Evolutionary conservation across 352 stramenopile species (phyloP).

Genomic region (Pythium grandisporangium): DNA sequence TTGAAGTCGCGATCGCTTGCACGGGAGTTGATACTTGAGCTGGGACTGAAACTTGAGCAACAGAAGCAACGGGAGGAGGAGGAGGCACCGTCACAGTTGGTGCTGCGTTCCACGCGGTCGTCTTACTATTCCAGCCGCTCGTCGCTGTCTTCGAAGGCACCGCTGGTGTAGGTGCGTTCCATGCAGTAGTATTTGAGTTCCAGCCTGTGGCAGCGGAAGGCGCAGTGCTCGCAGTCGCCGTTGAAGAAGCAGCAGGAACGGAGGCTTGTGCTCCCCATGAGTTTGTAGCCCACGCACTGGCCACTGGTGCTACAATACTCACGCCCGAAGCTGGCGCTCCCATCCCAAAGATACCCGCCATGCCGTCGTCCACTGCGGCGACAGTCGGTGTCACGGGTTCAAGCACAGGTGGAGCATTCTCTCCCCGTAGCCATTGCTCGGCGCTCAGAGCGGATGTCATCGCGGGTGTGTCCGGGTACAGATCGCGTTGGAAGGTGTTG

Average conservation of each 20-base stretch:
- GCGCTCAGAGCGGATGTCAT: slow-evolving; percentile 24
- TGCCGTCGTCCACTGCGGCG: no score
- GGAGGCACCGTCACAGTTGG: background rate
- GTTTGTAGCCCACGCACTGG: no score
- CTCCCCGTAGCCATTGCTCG: slow-evolving; percentile 29
- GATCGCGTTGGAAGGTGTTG: slow-evolving; percentile 62
- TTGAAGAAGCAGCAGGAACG: no score
- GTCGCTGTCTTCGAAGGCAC: slow-evolving; percentile 4
- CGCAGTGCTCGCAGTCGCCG: slow-evolving; percentile 3
- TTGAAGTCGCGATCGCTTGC: no score
- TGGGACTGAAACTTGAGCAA: no score
- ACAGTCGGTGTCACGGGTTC: slow-evolving; percentile 22
- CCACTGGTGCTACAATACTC: no score
- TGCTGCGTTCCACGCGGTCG: slow-evolving; percentile 15
- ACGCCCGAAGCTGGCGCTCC: no score
- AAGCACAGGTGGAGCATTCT: slow-evolving; percentile 33
- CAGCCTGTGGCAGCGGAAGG: slow-evolving; percentile 2
- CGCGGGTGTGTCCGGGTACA: slow-evolving; percentile 56
- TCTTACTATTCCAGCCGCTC: slow-evolving; percentile 11
- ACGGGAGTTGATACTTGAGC: no score
- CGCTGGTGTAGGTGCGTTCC: slow-evolving; percentile 1
- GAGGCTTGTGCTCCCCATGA: slow-evolving; percentile 12
- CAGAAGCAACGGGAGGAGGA: no score
- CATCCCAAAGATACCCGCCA: no score
- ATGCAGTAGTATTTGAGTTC: slow-evolving; percentile 6